A percentile compares a stretch with the other conserved stretches of the same genome.
Conservation (phyloP, 1,139 yeast species). For the Geotrichum cucujoidarum region DNA sequence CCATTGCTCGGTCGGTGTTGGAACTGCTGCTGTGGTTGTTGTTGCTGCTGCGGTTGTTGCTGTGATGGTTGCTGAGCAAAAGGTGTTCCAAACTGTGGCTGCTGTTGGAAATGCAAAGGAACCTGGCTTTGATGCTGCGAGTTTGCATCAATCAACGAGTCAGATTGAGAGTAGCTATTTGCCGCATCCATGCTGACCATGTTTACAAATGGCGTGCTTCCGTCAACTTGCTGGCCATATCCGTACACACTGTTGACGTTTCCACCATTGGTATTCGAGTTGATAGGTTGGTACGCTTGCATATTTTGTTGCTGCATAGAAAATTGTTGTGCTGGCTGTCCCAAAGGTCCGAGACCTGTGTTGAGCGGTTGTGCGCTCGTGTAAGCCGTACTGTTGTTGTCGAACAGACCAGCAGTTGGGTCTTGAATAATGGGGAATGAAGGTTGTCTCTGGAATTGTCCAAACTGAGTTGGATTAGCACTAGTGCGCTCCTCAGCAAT, state of each 20-base stretch:
- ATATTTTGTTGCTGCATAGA: not conserved
- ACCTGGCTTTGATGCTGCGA: not conserved
- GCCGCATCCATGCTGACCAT: slow-evolving; percentile 4
- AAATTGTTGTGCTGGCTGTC: not conserved
- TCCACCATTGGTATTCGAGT: not conserved
- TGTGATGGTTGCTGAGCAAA: not conserved
- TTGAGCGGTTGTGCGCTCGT: not conserved
- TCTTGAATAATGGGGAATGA: slow-evolving; percentile 9
- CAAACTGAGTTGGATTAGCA: slow-evolving; percentile 1
- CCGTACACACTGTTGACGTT: not conserved
- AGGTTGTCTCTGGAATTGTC: slow-evolving; percentile 8
- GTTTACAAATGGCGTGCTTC: slow-evolving; percentile 5
- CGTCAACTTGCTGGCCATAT: not conserved
- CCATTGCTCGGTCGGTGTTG: slow-evolving; percentile 1
- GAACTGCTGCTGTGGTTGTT: not conserved
- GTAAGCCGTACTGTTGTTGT: not conserved
- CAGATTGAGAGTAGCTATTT: slow-evolving; percentile 3
- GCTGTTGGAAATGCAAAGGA: slow-evolving; percentile 1
- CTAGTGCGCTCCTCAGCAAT: not conserved
- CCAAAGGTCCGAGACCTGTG: not conserved
- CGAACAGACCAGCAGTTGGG: slow-evolving; percentile 1
- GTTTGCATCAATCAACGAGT: slow-evolving; percentile 4
- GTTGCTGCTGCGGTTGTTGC: slow-evolving; percentile 1
- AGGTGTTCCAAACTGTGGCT: not conserved
- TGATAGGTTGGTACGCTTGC: not conserved